Evolutionary conservation across 805 yeast genomes (phyloP).

Genomic region (Candida cerambycidarum): DNA sequence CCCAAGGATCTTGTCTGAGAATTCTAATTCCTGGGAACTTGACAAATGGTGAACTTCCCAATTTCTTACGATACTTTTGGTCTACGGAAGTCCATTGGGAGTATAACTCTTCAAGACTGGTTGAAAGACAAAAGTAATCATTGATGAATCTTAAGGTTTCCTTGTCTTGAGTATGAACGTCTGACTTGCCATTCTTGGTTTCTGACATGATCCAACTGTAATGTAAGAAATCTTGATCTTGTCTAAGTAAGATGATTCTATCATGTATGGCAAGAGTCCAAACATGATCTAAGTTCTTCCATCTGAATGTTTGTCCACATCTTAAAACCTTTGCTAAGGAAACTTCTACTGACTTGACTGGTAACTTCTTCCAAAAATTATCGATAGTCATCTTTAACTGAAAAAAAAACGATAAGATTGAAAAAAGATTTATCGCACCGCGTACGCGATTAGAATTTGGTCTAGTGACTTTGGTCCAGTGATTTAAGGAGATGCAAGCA

Average conservation of each 20-base stretch:
- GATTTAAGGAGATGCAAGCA: constrained; percentile 13
- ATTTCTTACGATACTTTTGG: constrained; percentile 39
- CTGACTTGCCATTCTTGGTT: background rate
- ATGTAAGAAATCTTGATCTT: constrained; percentile 50
- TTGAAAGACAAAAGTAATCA: constrained; percentile 71
- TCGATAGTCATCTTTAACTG: constrained; percentile 23
- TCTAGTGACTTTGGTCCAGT: constrained; percentile 1
- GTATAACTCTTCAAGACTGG: constrained; percentile 55
- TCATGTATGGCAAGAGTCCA: constrained; percentile 68
- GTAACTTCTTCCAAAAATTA: constrained; percentile 23
- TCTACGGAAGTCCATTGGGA: constrained; percentile 62
- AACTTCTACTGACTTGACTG: constrained; percentile 43
- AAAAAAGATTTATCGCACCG: background rate
- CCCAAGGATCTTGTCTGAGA: constrained; percentile 96
- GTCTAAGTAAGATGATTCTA: constrained; percentile 63
- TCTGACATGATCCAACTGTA: constrained; percentile 44
- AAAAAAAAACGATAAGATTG: background rate
- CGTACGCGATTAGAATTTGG: constrained; percentile 2
- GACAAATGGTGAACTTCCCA: constrained; percentile 30
- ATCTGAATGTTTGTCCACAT: constrained; percentile 84
- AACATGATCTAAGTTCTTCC: constrained; percentile 62
- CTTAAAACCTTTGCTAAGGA: constrained; percentile 64
- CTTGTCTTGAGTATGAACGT: constrained; percentile 11
- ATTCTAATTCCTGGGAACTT: constrained; percentile 73
- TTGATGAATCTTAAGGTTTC: constrained; percentile 46